Evolutionary conservation across 164 flowering plant species (phyloP).

Genomic region (Protea cynaroides): DNA sequence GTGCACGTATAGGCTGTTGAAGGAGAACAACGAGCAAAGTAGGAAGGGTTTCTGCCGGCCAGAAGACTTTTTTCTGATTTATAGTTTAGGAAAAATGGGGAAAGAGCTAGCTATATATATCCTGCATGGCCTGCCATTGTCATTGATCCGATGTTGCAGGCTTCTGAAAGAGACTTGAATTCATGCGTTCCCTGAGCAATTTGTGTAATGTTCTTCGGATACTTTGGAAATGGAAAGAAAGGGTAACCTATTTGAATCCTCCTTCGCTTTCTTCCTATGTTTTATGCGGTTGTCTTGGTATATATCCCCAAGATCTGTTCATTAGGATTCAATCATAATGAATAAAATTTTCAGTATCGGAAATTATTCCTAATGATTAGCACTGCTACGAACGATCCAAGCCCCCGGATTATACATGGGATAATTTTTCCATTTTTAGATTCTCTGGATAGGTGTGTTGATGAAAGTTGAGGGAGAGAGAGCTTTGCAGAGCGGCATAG

Average conservation of each 20-base stretch:
- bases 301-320: neutral
- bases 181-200: too few species aligned
- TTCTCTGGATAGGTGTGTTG: slow-evolving; percentile 70
- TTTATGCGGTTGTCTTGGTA: neutral
- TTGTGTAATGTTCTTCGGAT: too few species aligned
- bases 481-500: too few species aligned
- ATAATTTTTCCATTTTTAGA: slow-evolving; percentile 81
- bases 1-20: slow-evolving; percentile 10
- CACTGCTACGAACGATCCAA: slow-evolving; percentile 42
- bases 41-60: slow-evolving; percentile 39
- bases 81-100: slow-evolving; percentile 90
- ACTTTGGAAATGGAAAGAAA: slow-evolving; percentile 63
- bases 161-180: slow-evolving; percentile 66
- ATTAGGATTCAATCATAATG: too few species aligned
- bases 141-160: slow-evolving; percentile 80
- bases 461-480: too few species aligned
- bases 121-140: slow-evolving; percentile 99
- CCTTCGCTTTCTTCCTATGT: neutral
- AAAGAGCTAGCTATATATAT: slow-evolving; percentile 40
- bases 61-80: slow-evolving; percentile 58
- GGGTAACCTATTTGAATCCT: slow-evolving; percentile 56
- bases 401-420: slow-evolving; percentile 83
- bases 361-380: too few species aligned
- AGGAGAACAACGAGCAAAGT: slow-evolving; percentile 30
- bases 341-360: too few species aligned